These are phyloP conservation scores for Aspergillus amoenus DNA, from an alignment of 2,329 filamentous ascomycete species.

Conservation along the genomic window DNA sequence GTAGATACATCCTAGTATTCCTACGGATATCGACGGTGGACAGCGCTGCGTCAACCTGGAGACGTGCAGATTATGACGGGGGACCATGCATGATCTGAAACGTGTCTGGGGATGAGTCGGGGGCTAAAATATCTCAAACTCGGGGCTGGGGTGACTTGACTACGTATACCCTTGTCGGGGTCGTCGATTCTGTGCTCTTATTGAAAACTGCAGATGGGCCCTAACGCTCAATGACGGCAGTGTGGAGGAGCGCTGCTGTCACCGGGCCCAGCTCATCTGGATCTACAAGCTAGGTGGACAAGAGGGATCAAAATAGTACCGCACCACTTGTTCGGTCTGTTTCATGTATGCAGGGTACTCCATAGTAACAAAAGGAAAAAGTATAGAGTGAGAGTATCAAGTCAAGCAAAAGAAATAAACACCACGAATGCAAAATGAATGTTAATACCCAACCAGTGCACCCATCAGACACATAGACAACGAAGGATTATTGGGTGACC, in stretches of 20 bases:
- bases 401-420: not conserved
- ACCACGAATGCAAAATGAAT: not conserved
- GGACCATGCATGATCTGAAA: too few relatives aligned
- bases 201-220: too few relatives aligned
- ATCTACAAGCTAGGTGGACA: not conserved
- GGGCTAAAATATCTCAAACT: too few relatives aligned
- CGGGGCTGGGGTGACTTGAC: too few relatives aligned
- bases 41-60: too few relatives aligned
- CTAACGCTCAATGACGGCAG: too few relatives aligned
- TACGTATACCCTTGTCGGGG: too few relatives aligned
- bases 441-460: not conserved
- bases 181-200: too few relatives aligned
- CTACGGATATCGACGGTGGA: too few relatives aligned
- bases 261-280: not conserved
- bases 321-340: not conserved
- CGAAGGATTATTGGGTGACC: not conserved
- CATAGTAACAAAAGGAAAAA: not conserved
- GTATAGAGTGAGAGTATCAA: not conserved
- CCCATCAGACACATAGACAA: not conserved
- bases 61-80: too few relatives aligned
- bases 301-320: not conserved
- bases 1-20: too few relatives aligned
- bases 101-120: too few relatives aligned
- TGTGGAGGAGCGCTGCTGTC: not conserved
- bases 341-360: not conserved